Conservation (phyloP, 441 rosid species). For the Adansonia madagascariensis region DNA sequence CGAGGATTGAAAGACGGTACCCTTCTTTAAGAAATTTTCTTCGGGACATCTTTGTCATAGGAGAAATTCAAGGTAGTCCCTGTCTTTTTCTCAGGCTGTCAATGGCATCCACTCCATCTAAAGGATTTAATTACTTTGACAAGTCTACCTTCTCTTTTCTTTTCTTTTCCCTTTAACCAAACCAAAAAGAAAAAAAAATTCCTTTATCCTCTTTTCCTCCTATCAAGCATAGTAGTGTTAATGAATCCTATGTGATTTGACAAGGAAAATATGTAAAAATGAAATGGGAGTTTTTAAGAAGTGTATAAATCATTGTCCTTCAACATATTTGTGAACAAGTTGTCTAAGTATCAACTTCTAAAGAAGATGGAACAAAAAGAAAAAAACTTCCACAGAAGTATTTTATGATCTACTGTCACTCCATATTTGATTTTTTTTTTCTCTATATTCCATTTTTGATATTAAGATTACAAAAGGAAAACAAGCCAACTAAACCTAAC, state of each 20-base stretch:
- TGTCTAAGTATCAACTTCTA: constrained; percentile 3
- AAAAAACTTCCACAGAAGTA: too few relatives aligned
- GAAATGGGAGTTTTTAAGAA: not conserved
- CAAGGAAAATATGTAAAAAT: not conserved
- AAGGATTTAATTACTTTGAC: constrained; percentile 27
- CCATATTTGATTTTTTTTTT: too few relatives aligned
- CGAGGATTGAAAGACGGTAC: constrained; percentile 21
- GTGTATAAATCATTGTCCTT: not conserved
- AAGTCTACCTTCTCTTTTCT: not conserved
- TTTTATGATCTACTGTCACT: too few relatives aligned
- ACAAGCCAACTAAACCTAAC: not conserved
- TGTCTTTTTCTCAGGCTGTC: constrained; percentile 33
- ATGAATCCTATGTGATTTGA: not conserved
- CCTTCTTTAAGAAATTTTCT: constrained; percentile 21
- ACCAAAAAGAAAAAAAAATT: too few relatives aligned
- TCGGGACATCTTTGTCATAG: constrained; percentile 31
- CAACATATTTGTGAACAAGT: not conserved
- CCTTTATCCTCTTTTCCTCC: too few relatives aligned
- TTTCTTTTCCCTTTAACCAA: not conserved
- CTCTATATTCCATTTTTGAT: too few relatives aligned
- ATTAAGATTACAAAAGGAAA: not conserved
- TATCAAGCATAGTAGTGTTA: not conserved
- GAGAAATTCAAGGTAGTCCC: constrained; percentile 28
- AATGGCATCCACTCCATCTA: constrained; percentile 28
- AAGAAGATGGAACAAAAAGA: not conserved